A percentile compares a stretch with the other conserved stretches of the same genome.
Evolutionary conservation across 2,329 filamentous ascomycete species (phyloP).

Genomic region (Sclerotinia trifoliorum): DNA sequence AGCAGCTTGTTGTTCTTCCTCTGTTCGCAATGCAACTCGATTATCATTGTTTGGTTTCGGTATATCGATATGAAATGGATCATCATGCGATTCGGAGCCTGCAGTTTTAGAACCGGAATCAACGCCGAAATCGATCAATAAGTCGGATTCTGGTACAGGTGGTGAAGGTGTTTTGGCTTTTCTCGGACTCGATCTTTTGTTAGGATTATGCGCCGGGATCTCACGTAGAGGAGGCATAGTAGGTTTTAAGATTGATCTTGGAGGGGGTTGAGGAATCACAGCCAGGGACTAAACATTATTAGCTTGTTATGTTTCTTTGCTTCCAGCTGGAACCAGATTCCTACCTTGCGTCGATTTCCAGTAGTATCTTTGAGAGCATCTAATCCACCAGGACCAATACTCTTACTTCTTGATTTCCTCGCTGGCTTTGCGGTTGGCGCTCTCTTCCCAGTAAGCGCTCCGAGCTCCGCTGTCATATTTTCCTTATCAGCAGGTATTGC

Average conservation of each 20-base stretch:
- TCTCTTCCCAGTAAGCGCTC: conserved; percentile 43
- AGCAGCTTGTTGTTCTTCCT: conserved; percentile 69
- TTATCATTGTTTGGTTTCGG: conserved; percentile 42
- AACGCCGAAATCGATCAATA: conserved; percentile 37
- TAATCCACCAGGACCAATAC: conserved; percentile 86
- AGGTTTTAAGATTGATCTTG: conserved; percentile 77
- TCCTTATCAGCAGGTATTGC: conserved; percentile 68
- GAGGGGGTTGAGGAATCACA: conserved; percentile 44
- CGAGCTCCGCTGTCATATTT: conserved; percentile 70
- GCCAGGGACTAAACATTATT: conserved; percentile 35
- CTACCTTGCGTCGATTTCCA: conserved; percentile 78
- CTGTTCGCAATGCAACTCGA: conserved; percentile 64
- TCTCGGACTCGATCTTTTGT: conserved; percentile 35
- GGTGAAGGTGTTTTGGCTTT: conserved; percentile 33
- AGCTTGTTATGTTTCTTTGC: conserved; percentile 23
- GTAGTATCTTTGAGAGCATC: conserved; percentile 74
- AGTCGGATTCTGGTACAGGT: conserved; percentile 26
- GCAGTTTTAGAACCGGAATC: conserved; percentile 30
- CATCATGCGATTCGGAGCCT: conserved; percentile 45
- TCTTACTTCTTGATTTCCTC: conserved; percentile 86
- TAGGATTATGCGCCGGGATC: conserved; percentile 55
- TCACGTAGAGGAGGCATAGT: conserved; percentile 66
- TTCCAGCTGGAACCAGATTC: conserved; percentile 34
- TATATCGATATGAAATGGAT: conserved; percentile 47
- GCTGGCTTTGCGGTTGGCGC: conserved; percentile 29